Evolutionary conservation across 441 rosid genomes (phyloP).

Genomic region (Brassica balearica): DNA sequence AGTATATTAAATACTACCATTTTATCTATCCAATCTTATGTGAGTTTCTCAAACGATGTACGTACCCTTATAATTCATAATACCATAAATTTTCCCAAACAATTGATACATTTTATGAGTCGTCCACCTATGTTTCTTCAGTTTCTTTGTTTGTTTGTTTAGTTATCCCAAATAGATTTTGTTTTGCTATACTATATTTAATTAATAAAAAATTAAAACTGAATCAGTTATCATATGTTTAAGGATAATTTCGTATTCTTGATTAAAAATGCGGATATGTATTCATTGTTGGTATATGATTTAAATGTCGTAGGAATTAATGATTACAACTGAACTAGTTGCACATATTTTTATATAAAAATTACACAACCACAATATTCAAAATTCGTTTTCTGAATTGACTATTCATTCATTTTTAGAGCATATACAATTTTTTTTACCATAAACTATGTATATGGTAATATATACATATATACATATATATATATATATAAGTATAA

Average conservation of each 20-base stretch:
- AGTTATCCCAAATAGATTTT: neutral
- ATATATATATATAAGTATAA: too few species aligned
- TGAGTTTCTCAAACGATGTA: constrained; percentile 4
- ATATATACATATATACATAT: too few species aligned
- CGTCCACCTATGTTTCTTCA: neutral
- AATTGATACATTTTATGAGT: neutral
- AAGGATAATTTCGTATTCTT: constrained; percentile 5
- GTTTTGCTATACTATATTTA: neutral
- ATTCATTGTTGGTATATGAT: neutral
- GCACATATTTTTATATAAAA: neutral
- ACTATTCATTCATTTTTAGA: too few species aligned
- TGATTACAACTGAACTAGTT: neutral
- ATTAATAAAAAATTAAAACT: neutral
- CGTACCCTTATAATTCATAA: neutral
- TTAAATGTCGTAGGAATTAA: neutral
- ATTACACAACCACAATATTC: neutral
- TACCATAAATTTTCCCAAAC: neutral
- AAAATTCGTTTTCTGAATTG: neutral
- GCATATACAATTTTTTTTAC: too few species aligned
- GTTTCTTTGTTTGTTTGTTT: neutral
- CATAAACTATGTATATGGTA: too few species aligned
- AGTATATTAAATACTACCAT: neutral
- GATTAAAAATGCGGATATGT: neutral
- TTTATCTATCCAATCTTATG: neutral
- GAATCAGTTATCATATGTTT: constrained; percentile 1